A percentile compares a stretch with the other conserved stretches of the same genome.
Evolutionary conservation across 371 early-diverging fungal species (phyloP).

Genomic region (Actinomortierella ambigua): DNA sequence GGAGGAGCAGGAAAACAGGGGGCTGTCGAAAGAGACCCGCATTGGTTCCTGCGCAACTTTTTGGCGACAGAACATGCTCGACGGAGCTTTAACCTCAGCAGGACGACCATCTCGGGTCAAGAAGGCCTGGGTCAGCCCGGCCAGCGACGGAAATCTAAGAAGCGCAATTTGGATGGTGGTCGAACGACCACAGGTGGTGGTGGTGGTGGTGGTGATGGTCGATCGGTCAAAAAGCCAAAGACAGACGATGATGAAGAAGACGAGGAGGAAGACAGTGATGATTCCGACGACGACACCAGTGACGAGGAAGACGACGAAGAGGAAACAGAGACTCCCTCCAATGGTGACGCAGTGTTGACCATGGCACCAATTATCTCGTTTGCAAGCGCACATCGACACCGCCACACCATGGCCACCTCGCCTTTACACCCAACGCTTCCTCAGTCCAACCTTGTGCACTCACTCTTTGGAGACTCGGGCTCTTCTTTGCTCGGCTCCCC

Average conservation of each 20-base stretch:
- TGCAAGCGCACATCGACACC: constrained; percentile 13
- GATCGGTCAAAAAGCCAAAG: constrained; percentile 14
- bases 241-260: neutral
- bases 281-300: constrained; percentile 3
- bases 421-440: constrained; percentile 25
- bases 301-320: constrained; percentile 10
- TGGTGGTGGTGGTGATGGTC: constrained; percentile 4
- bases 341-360: constrained; percentile 8
- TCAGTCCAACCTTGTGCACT: constrained; percentile 10
- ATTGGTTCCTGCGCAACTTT: constrained; percentile 61
- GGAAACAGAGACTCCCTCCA: constrained; percentile 1
- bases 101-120: constrained; percentile 8
- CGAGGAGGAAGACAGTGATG: constrained; percentile 3
- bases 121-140: constrained; percentile 1
- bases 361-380: constrained; percentile 31
- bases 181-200: neutral
- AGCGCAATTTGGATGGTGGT: constrained; percentile 8
- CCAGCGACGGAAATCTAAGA: neutral
- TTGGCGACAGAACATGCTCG: constrained; percentile 52
- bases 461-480: constrained; percentile 16
- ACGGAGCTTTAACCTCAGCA: constrained; percentile 45
- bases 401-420: constrained; percentile 13
- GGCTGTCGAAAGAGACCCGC: constrained; percentile 37
- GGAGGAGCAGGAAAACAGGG: too few species aligned
- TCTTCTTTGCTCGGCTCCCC: neutral